Evolutionary conservation across 2,329 filamentous ascomycete species (phyloP).

Genomic region (Aquanectria penicillioides): DNA sequence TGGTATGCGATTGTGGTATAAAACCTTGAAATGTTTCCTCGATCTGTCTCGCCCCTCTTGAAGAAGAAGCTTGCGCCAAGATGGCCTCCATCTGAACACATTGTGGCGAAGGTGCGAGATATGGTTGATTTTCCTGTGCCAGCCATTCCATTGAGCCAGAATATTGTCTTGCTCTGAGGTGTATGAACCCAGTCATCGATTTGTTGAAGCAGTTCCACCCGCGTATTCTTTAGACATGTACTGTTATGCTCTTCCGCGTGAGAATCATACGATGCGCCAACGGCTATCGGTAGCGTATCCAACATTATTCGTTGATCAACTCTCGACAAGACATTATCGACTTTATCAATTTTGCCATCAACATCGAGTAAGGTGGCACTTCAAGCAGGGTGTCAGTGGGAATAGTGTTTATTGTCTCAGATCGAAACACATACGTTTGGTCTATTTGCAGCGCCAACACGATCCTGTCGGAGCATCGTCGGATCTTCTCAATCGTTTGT

Average conservation of each 20-base stretch:
- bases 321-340: background rate
- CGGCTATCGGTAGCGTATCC: conserved; percentile 29
- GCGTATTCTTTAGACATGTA: conserved; percentile 43
- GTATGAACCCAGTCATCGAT: conserved; percentile 44
- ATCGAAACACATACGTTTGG: conserved; percentile 5
- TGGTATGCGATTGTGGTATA: conserved; percentile 53
- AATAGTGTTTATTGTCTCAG: background rate
- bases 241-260: conserved; percentile 43
- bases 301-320: conserved; percentile 17
- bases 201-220: conserved; percentile 40
- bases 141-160: conserved; percentile 50
- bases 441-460: conserved; percentile 3
- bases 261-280: conserved; percentile 46
- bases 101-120: conserved; percentile 51
- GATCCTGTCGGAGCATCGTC: background rate
- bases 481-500: background rate
- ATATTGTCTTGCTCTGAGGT: conserved; percentile 38
- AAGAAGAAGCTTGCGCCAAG: conserved; percentile 27
- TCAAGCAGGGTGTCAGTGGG: too few relatives aligned
- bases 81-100: background rate
- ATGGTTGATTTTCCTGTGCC: conserved; percentile 40
- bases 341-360: background rate
- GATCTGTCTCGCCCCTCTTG: too few relatives aligned
- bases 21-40: conserved; percentile 47
- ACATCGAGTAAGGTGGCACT: background rate